Conservation (phyloP, 2,329 filamentous ascomycete species). For the Phaeosphaeriaceae sp. region DNA sequence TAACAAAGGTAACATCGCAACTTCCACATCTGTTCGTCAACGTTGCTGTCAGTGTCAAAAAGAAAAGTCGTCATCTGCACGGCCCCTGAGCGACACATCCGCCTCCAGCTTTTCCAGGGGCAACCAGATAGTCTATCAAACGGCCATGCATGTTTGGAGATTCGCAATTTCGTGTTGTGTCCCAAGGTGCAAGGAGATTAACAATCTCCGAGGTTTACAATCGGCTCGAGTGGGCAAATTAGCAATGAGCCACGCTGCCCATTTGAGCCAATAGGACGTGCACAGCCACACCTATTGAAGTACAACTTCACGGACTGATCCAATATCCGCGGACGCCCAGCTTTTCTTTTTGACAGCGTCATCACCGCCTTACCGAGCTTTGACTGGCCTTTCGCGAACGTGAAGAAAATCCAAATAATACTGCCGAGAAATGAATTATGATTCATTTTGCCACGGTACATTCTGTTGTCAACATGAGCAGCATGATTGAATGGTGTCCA, state of each 20-base stretch:
- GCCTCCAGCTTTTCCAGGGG: conserved; percentile 7
- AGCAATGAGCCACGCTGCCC: conserved; percentile 3
- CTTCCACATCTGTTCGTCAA: neutral
- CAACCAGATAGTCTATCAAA: neutral
- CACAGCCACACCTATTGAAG: conserved; percentile 3
- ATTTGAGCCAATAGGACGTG: neutral
- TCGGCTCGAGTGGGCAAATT: neutral
- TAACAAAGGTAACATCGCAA: conserved; percentile 1
- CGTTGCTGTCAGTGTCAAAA: conserved; percentile 10
- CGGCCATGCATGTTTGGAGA: conserved; percentile 4
- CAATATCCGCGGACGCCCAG: neutral
- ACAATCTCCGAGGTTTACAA: conserved; percentile 2
- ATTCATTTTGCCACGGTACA: conserved; percentile 23
- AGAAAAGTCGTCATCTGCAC: conserved; percentile 6
- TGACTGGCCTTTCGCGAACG: neutral
- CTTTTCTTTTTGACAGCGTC: conserved; percentile 2
- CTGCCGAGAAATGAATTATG: neutral
- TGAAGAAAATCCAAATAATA: neutral
- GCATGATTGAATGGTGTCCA: conserved; percentile 2
- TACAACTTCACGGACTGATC: neutral
- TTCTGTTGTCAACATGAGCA: neutral
- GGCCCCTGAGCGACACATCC: conserved; percentile 1
- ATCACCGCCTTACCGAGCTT: neutral
- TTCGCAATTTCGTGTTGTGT: conserved; percentile 3
- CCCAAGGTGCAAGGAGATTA: conserved; percentile 1